These are phyloP conservation scores for Phytophthora syringae DNA, from an alignment of 352 stramenopile species.

Conservation along the genomic window DNA sequence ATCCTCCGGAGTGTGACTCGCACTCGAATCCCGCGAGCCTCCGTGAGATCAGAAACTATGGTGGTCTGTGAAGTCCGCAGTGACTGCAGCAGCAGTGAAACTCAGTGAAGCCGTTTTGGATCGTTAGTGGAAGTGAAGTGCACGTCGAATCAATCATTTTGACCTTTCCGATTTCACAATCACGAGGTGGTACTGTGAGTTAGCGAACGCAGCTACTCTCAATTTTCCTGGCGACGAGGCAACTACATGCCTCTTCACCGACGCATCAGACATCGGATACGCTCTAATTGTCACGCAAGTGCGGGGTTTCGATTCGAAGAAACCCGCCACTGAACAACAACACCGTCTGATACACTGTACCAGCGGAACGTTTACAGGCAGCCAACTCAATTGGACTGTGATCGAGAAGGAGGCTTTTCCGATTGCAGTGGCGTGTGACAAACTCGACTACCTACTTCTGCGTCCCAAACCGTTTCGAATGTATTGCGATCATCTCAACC, in stretches of 20 bases:
- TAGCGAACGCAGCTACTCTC: neutral
- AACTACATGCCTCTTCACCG: neutral
- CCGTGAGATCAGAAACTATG: no score
- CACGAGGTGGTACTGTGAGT: neutral
- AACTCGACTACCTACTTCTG: conserved; percentile 5
- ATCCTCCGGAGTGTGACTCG: no score
- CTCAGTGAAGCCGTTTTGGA: no score
- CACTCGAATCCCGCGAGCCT: no score
- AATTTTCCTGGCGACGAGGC: neutral
- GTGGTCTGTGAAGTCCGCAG: no score
- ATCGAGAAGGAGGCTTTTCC: conserved; percentile 21
- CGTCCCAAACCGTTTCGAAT: neutral
- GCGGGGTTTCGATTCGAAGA: neutral
- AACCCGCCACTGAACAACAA: neutral
- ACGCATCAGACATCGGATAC: conserved; percentile 1
- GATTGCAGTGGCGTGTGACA: conserved; percentile 19
- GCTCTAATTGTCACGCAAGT: neutral
- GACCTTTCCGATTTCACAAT: no score
- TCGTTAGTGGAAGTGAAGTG: neutral
- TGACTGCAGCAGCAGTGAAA: no score
- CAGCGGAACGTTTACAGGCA: neutral
- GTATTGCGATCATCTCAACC: conserved; percentile 14
- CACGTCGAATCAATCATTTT: neutral
- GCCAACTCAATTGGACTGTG: conserved; percentile 8
- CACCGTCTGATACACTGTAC: neutral